Base-by-base conservation (phyloP, 352 stramenopile genomes). In the Lagenidium giganteum region DNA sequence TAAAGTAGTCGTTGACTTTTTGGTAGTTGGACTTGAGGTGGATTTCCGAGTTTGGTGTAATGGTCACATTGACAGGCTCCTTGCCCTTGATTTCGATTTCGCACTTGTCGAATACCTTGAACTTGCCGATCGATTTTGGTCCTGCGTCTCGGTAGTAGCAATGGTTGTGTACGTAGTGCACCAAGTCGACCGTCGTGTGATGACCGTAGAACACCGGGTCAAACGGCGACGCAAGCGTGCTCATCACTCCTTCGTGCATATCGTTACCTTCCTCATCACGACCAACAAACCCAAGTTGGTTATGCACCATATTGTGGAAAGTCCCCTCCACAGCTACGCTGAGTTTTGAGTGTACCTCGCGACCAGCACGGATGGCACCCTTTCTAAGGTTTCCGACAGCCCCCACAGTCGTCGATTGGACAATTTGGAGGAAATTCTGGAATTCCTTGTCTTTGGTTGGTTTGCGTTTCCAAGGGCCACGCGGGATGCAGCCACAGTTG, bases 301-400 rank as follows among this genome's bases (percentile, higher is more conserved):
- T 58, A 44, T 64, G 54, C 25, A 64, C 38, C 8, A 41, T 35
- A 30, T 59, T 59, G 44, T 59, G 51, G 26, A 59, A 54, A 1
- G 37, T 54, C 8, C 9, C 35, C 42, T 59, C 51, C 17, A 54
- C 44, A 17, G 22, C 14, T 24, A 44, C 25, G 0, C 37, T 50
- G 3, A 54, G 29, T 12, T 44, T 23, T 5, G 28, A 35, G 25
- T 59, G 42, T 2, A n/a, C n/a, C n/a, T n/a, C n/a, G n/a, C n/a
- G n/a, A n/a, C n/a, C n/a, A n/a, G n/a, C n/a, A n/a, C n/a, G n/a
- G n/a, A n/a, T n/a, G 23, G 14, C n/a, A n/a, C n/a, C n/a, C n/a
- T n/a, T n/a, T n/a, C n/a, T n/a, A n/a, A n/a, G 1, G 13, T 26
- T 5, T 35, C 42, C 14, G 29, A n/a, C n/a, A n/a, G n/a, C n/a